phyloP scores from a whole-genome alignment of 805 yeast genomes.

The Starmerella bacillaris region DNA sequence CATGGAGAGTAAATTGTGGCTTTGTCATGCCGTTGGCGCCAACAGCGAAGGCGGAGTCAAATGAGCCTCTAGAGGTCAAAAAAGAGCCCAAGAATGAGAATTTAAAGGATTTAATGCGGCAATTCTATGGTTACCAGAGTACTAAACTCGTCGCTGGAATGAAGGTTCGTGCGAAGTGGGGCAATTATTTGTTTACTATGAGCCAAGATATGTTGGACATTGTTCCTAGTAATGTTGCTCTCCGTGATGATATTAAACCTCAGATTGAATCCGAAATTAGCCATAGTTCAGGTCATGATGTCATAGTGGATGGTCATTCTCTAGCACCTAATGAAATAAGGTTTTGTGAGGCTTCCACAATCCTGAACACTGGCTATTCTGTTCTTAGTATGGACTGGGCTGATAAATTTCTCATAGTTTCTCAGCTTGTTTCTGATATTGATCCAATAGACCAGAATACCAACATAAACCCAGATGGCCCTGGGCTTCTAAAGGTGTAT shows the following conservation, averaged over 20 bases:
- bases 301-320: constrained; percentile 5
- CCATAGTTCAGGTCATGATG: too few relatives aligned
- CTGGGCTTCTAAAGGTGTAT: too few relatives aligned
- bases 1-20: not conserved
- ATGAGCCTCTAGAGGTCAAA: not conserved
- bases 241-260: too few relatives aligned
- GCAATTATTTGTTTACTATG: constrained; percentile 29
- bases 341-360: not conserved
- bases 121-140: constrained; percentile 36
- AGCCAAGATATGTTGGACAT: too few relatives aligned
- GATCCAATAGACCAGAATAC: too few relatives aligned
- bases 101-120: constrained; percentile 27
- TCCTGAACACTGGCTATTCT: constrained; percentile 11
- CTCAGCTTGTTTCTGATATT: constrained; percentile 18
- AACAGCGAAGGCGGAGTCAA: not conserved
- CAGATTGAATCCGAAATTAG: too few relatives aligned
- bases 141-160: constrained; percentile 28
- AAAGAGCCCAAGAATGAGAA: constrained; percentile 18
- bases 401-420: constrained; percentile 7
- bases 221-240: too few relatives aligned
- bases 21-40: not conserved
- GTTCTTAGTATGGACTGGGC: constrained; percentile 9
- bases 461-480: too few relatives aligned
- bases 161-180: constrained; percentile 34
- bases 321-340: constrained; percentile 7